These are phyloP conservation scores for Paramyrothecium sp. DNA, from an alignment of 2,329 filamentous ascomycete genomes.

Conservation along the genomic window DNA sequence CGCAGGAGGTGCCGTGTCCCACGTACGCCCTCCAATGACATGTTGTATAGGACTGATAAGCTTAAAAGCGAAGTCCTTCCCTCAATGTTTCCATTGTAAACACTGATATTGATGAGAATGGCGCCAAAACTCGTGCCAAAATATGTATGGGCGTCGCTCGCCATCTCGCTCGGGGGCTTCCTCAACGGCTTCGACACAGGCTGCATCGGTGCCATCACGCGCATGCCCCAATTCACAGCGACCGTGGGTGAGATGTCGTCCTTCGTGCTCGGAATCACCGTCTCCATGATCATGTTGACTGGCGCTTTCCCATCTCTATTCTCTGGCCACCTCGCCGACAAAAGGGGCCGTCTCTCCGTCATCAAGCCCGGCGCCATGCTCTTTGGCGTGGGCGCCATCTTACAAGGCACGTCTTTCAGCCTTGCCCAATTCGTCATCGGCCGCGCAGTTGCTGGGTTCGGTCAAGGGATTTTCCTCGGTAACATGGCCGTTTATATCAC, in stretches of 20 bases:
- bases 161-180: constrained; percentile 29
- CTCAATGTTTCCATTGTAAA: too few relatives aligned
- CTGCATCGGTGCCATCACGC: constrained; percentile 29
- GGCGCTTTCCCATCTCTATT: constrained; percentile 57
- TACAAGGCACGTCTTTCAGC: constrained; percentile 47
- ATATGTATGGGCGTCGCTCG: constrained; percentile 28
- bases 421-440: constrained; percentile 55
- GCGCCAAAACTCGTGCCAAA: constrained; percentile 17
- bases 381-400: constrained; percentile 50
- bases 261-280: constrained; percentile 53
- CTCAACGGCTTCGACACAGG: constrained; percentile 35
- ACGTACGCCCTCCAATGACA: too few relatives aligned
- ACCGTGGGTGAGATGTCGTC: constrained; percentile 43
- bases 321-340: constrained; percentile 51
- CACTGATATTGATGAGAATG: background rate
- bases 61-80: too few relatives aligned
- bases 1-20: too few relatives aligned
- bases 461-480: constrained; percentile 57
- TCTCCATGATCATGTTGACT: constrained; percentile 58
- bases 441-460: constrained; percentile 54
- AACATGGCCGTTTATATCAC: constrained; percentile 58
- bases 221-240: constrained; percentile 28
- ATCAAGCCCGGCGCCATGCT: constrained; percentile 39
- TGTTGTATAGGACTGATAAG: too few relatives aligned
- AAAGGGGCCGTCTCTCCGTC: constrained; percentile 42